Base-by-base conservation (phyloP, 139 green algal genomes). In the Coelastrella sp. region DNA sequence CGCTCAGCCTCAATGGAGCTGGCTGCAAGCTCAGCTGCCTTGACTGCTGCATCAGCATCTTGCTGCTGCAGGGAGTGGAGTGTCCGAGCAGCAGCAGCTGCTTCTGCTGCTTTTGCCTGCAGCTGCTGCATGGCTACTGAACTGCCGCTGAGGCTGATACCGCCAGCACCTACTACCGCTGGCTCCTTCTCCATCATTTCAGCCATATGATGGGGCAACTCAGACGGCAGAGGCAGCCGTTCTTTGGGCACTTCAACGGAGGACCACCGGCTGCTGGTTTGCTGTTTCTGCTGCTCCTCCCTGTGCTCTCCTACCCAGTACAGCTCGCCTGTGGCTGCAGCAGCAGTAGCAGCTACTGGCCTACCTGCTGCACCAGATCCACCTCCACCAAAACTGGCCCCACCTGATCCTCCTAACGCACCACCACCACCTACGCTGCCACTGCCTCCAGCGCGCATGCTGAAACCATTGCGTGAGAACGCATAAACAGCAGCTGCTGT, bases 11-110 rank as follows among this genome's bases (percentile, higher is more conserved):
- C 51, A 13, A 82, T n/a, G 21, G 25, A 53, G 75, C 75, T 69
- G 38, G 75, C 75, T 40, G 75, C 75, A 23, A 82, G 53, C 75
- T 82, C 75, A 41, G 75, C 75, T 40, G 51, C 43, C n/a, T 69
- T 69, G 0, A 69, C 53, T 23, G 75, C 75, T 30, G 75, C 53
- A 25, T 51, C 75, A 7, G 75, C 75, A 37, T 69, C 75, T 9
- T 82, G 53, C 35, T 69, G 53, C 75, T 82, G 75, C 75, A 82
- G 75, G 25, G 35, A 25, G 27, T 69, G 53, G 35, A 82, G 53
- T 7, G 35, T 53, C 17, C 53, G 75, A 32, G 75, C 53, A n/a
- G 75, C 35, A 32, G 75, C 75, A 71, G 75, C 51, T 15, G 75
- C 75, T 4, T 82, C 53, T 72, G 51, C 75, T 41, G 75, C 75